A percentile compares a stretch with the other conserved stretches of the same genome.
phyloP scores from a whole-genome alignment of 768 basidiomycete genomes.

The Leccinum longicurvipes region DNA sequence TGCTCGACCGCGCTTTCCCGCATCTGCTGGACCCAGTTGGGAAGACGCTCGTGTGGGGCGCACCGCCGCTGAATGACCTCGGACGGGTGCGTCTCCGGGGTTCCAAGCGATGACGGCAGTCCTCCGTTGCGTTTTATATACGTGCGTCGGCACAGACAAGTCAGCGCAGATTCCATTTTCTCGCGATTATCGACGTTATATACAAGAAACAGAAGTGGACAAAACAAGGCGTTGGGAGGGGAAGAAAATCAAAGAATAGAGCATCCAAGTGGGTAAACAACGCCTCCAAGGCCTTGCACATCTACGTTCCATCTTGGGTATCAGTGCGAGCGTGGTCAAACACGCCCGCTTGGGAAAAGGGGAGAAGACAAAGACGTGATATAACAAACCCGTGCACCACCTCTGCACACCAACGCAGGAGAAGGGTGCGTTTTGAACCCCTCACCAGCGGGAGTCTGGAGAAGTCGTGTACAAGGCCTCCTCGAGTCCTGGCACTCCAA shows the following conservation, averaged over 20 bases:
- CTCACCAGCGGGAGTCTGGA: slow-evolving; percentile 58
- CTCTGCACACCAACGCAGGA: slow-evolving; percentile 65
- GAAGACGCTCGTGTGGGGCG: slow-evolving; percentile 71
- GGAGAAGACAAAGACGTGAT: background rate
- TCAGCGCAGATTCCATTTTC: background rate
- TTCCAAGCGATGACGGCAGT: background rate
- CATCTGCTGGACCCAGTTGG: slow-evolving; percentile 53
- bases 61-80: slow-evolving; percentile 62
- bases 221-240: too few relatives aligned
- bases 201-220: background rate
- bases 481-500: background rate
- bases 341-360: background rate
- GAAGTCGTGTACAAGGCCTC: slow-evolving; percentile 45
- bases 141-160: background rate
- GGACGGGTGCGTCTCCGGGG: slow-evolving; percentile 38
- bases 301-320: slow-evolving; percentile 5
- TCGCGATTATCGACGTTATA: background rate
- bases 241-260: background rate
- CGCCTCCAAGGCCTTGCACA: background rate
- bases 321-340: background rate
- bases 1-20: slow-evolving; percentile 46
- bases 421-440: slow-evolving; percentile 18
- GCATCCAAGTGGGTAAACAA: background rate
- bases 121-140: background rate
- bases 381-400: slow-evolving; percentile 40